Percentiles rank a stretch among this genome's conserved stretches.
Conservation (phyloP, 129 eudicot genomes). For the Ambrosia trifida region DNA sequence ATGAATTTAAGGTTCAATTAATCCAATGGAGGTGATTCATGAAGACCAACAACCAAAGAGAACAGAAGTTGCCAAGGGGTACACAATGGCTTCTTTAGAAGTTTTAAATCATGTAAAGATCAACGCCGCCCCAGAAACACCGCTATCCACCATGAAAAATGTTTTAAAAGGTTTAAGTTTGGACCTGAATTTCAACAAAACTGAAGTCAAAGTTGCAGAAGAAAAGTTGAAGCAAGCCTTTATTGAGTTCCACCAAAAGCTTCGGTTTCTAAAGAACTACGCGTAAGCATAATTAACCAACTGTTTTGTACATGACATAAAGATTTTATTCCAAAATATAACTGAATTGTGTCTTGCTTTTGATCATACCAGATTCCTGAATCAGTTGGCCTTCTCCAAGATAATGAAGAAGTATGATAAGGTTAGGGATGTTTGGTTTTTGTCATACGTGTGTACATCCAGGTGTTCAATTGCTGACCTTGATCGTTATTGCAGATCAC, state of each 20-base stretch:
- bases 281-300: constrained; percentile 35
- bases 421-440: constrained; percentile 31
- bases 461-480: neutral
- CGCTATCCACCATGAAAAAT: constrained; percentile 49
- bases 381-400: constrained; percentile 54
- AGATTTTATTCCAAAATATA: neutral
- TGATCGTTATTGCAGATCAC: constrained; percentile 41
- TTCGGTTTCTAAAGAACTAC: constrained; percentile 60
- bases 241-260: constrained; percentile 53
- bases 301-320: neutral
- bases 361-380: constrained; percentile 49
- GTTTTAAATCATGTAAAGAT: constrained; percentile 58
- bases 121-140: constrained; percentile 48
- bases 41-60: constrained; percentile 13
- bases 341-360: constrained; percentile 22
- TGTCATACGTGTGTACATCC: neutral
- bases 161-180: constrained; percentile 34
- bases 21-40: constrained; percentile 53
- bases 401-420: constrained; percentile 72
- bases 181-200: constrained; percentile 42
- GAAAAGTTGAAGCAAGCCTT: constrained; percentile 51
- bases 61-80: constrained; percentile 5
- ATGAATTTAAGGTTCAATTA: constrained; percentile 21
- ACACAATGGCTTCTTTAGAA: constrained; percentile 40
- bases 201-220: constrained; percentile 46